Percentiles rank a stretch among this genome's conserved stretches.
Conservation (phyloP, 1,139 yeast species). For the Pichia sp. region DNA sequence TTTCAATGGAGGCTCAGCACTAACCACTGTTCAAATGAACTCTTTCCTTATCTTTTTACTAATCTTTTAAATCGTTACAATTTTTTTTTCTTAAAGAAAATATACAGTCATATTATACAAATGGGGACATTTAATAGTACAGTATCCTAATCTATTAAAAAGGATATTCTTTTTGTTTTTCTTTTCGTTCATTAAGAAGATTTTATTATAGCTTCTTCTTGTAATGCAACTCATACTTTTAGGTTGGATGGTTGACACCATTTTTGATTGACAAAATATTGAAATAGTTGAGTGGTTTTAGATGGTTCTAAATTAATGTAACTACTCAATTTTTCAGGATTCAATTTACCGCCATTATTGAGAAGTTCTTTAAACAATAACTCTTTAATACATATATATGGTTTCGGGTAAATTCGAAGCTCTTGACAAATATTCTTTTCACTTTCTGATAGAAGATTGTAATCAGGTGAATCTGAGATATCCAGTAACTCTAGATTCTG, state of each 20-base stretch:
- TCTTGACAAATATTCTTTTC: slow-evolving; percentile 83
- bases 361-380: slow-evolving; percentile 84
- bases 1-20: too few species aligned
- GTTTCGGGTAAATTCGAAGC: slow-evolving; percentile 81
- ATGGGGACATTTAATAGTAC: too few species aligned
- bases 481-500: slow-evolving; percentile 42
- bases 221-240: neutral
- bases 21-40: too few species aligned
- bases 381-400: slow-evolving; percentile 87
- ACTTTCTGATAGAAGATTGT: slow-evolving; percentile 70
- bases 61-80: neutral
- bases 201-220: too few species aligned
- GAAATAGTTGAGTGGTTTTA: slow-evolving; percentile 83
- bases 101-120: too few species aligned
- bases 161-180: too few species aligned
- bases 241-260: slow-evolving; percentile 44
- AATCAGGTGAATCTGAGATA: slow-evolving; percentile 78
- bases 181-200: too few species aligned
- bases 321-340: slow-evolving; percentile 78
- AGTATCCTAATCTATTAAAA: too few species aligned
- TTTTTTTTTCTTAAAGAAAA: neutral
- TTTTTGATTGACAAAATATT: slow-evolving; percentile 84
- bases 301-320: slow-evolving; percentile 76
- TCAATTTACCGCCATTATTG: slow-evolving; percentile 74
- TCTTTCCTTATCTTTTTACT: too few species aligned